Evolutionary conservation across 805 yeast genomes (phyloP), one percentile per base, ranked within the genome.

Genomic region (Saccharomycopsis vini): DNA sequence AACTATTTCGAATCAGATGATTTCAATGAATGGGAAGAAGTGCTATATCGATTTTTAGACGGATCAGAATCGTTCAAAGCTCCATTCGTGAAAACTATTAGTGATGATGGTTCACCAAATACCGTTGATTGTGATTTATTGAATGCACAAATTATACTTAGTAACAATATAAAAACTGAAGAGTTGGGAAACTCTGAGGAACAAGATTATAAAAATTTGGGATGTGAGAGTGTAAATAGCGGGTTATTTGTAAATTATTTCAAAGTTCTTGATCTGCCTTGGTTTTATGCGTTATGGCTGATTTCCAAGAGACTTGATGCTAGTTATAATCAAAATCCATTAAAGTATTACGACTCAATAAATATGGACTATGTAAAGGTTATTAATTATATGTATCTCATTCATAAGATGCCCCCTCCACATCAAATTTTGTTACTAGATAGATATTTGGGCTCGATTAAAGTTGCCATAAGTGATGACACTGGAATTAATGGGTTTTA

Each of bases 1-100:
- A 38, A 38, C 19, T 38, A 38, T 38, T 38, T 38, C 29, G 35
- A 38, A 29, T 22, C 9, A 9, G 41, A 38, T 28, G 23, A 2
- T 10, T 38, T 38, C 18, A 23, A 38, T 29, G 18, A 38, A 9
- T 38, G 32, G 33, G 24, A 26, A 30, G 35, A 24, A 7, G 19
- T 16, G 23, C 23, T 24, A 5, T 15, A 5, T 6, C 12, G 16
- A 28, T 38, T 28, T 5, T 24, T 28, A 13, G 6, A 2, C n/a
- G 12, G n/a, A 13, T 9, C 18, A 12, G 41, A 28, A 29, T 2
- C 15, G n/a, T 38, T 28, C 32, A 28, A 19, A 15, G 41, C 33
- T n/a, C 41, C 41, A 15, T 38, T 24, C 9, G 35, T 16, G n/a
- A 6, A n/a, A 9, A 12, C 20, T n/a, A n/a, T n/a, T 9, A 19